Evolutionary conservation across 306 rosid genomes (phyloP).

Genomic region (Notholithocarpus densiflorus): DNA sequence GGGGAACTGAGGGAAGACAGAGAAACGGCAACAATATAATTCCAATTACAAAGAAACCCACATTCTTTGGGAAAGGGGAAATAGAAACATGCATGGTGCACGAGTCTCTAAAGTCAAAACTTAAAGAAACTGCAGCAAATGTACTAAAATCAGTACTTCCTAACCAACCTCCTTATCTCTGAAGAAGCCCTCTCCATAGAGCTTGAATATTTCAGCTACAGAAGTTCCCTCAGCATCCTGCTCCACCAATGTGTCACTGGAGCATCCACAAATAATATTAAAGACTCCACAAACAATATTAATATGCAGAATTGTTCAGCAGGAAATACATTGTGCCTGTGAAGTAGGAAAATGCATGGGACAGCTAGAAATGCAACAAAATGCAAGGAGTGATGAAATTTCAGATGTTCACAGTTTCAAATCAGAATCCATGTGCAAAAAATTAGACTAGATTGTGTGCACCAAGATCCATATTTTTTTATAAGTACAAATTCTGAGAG

Average conservation of each 20-base stretch:
- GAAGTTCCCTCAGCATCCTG: constrained; percentile 59
- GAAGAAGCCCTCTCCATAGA: constrained; percentile 74
- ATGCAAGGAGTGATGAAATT: neutral
- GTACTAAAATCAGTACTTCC: constrained; percentile 6
- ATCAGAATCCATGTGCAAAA: constrained; percentile 13
- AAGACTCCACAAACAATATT: constrained; percentile 18
- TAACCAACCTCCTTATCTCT: constrained; percentile 85
- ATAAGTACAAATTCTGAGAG: neutral
- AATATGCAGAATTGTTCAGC: constrained; percentile 19
- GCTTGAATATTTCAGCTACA: constrained; percentile 84
- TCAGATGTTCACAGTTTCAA: constrained; percentile 8
- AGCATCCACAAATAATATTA: constrained; percentile 26
- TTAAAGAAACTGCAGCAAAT: constrained; percentile 11
- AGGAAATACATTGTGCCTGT: constrained; percentile 10
- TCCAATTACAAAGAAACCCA: neutral
- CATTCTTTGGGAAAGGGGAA: neutral
- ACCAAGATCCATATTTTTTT: constrained; percentile 6
- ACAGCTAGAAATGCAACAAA: neutral
- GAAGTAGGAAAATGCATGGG: constrained; percentile 8
- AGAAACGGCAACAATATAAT: neutral
- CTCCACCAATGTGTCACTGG: constrained; percentile 85
- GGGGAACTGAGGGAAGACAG: neutral
- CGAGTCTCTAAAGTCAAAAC: constrained; percentile 9
- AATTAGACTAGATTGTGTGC: constrained; percentile 20
- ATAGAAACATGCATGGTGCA: neutral